A percentile compares a stretch with the other conserved stretches of the same genome.
phyloP scores from a whole-genome alignment of 768 basidiomycete genomes.

The Suillus clintonianus region DNA sequence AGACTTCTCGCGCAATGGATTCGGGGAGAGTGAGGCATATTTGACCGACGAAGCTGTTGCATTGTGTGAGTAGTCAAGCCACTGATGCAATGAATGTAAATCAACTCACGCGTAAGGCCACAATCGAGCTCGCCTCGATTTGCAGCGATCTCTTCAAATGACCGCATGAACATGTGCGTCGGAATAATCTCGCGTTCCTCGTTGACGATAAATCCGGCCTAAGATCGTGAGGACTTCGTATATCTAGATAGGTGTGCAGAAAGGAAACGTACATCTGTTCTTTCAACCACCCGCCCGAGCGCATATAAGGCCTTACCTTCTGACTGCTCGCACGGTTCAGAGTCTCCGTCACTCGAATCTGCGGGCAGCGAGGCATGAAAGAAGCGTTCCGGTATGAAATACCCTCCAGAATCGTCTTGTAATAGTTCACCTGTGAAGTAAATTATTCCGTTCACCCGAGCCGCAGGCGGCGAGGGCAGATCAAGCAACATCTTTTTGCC shows the following conservation, averaged over 20 bases:
- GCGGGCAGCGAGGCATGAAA: slow-evolving; percentile 10
- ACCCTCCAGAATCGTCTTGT: neutral
- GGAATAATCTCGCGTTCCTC: slow-evolving; percentile 5
- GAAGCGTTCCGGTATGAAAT: slow-evolving; percentile 17
- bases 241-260: neutral
- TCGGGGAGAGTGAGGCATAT: slow-evolving; percentile 13
- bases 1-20: slow-evolving; percentile 17
- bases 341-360: neutral
- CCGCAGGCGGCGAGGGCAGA: slow-evolving; percentile 27
- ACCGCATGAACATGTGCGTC: neutral
- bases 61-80: neutral
- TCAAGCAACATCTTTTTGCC: slow-evolving; percentile 31
- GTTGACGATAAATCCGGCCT: slow-evolving; percentile 15
- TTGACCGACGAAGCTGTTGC: neutral
- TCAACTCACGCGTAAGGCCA: neutral
- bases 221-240: neutral
- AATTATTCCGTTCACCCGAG: slow-evolving; percentile 13
- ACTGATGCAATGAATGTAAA: neutral
- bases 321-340: neutral
- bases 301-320: slow-evolving; percentile 3
- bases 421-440: slow-evolving; percentile 27
- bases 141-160: slow-evolving; percentile 14
- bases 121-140: neutral
- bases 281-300: slow-evolving; percentile 5
- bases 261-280: slow-evolving; percentile 6